Evolutionary conservation across 2,329 filamentous ascomycete species (phyloP).

Genomic region (Phyllosticta citriasiana): DNA sequence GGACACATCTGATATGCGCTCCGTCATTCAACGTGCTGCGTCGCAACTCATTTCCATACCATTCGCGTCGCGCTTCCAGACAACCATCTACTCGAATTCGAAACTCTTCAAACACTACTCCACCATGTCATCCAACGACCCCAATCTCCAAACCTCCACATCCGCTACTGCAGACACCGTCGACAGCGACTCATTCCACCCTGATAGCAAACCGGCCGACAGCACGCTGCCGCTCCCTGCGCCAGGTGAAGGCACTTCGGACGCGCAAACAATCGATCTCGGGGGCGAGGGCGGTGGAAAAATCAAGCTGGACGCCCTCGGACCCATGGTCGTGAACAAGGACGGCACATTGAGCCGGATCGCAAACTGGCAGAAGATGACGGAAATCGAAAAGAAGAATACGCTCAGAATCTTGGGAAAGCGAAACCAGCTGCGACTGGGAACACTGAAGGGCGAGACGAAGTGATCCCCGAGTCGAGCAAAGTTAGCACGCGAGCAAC

Average conservation of each 20-base stretch:
- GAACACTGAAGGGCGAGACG: constrained; percentile 38
- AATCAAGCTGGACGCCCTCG: constrained; percentile 57
- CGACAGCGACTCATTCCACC: constrained; percentile 6
- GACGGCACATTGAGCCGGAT: constrained; percentile 65
- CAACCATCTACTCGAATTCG: background rate
- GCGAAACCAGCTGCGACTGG: constrained; percentile 56
- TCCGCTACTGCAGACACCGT: background rate
- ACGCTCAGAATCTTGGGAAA: constrained; percentile 58
- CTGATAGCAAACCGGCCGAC: background rate
- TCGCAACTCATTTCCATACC: background rate
- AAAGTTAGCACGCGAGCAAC: background rate
- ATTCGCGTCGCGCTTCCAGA: background rate
- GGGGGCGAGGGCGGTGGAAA: constrained; percentile 21
- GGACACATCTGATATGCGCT: background rate
- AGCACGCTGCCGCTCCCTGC: constrained; percentile 12
- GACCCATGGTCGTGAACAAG: constrained; percentile 63
- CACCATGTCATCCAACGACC: background rate
- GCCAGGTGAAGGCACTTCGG: constrained; percentile 11
- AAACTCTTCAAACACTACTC: background rate
- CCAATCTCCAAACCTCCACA: background rate
- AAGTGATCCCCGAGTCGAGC: background rate
- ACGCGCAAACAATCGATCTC: constrained; percentile 26
- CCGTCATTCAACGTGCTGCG: background rate
- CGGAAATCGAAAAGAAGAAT: constrained; percentile 54
- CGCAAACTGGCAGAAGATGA: constrained; percentile 64